phyloP scores from a whole-genome alignment of 2,329 filamentous ascomycete genomes.

The Helotiales sp. region DNA sequence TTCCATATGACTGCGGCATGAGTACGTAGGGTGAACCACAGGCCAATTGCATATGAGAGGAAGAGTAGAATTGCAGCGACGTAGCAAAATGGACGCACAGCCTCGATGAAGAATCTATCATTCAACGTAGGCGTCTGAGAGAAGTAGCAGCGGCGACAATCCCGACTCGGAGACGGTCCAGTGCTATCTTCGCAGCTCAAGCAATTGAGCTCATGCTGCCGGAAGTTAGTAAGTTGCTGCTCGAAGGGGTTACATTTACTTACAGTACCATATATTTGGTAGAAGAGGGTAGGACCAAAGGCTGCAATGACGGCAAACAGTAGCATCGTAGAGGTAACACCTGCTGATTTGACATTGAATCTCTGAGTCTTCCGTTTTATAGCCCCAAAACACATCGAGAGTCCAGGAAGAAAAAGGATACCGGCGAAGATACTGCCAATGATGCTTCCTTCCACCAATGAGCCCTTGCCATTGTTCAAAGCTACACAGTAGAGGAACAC shows the following conservation, averaged over 20 bases:
- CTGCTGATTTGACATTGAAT: conserved; percentile 94
- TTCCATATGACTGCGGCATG: conserved; percentile 98
- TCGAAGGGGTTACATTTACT: conserved; percentile 34
- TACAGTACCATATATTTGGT: conserved; percentile 94
- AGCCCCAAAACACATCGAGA: conserved; percentile 98
- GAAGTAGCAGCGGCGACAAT: conserved; percentile 94
- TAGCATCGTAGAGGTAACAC: conserved; percentile 97
- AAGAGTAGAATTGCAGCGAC: conserved; percentile 84
- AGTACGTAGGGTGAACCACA: conserved; percentile 93
- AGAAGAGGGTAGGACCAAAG: conserved; percentile 94
- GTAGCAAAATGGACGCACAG: conserved; percentile 92
- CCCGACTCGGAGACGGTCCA: conserved; percentile 48
- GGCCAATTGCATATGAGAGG: conserved; percentile 86
- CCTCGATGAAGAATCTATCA: conserved; percentile 86
- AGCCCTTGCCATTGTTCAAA: conserved; percentile 85
- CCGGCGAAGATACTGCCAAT: conserved; percentile 98
- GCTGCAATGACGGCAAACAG: conserved; percentile 94
- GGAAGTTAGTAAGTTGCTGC: conserved; percentile 37
- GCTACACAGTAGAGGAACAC: conserved; percentile 97
- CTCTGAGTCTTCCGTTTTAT: conserved; percentile 97
- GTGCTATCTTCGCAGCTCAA: conserved; percentile 57
- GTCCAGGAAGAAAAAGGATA: conserved; percentile 87
- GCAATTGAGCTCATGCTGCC: conserved; percentile 85
- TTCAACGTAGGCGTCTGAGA: conserved; percentile 81
- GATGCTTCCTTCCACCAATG: conserved; percentile 93